A percentile compares a stretch with the other conserved stretches of the same genome.
These are phyloP conservation scores for Cladosporium velox DNA, from an alignment of 2,329 filamentous ascomycete species.

Conservation along the genomic window DNA sequence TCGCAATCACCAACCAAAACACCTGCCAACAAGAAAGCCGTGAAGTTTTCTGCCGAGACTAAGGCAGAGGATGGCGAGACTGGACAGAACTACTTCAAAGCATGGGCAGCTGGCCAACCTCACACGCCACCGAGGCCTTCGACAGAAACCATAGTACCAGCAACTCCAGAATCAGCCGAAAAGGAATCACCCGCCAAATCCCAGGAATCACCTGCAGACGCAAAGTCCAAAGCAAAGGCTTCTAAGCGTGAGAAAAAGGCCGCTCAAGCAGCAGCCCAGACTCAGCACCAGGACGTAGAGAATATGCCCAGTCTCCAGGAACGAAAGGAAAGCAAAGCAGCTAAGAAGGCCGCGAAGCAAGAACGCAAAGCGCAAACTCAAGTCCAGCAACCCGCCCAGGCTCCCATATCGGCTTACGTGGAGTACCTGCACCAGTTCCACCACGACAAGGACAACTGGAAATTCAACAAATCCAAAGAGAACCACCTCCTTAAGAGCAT, in stretches of 20 bases:
- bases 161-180: conserved; percentile 12
- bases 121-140: conserved; percentile 16
- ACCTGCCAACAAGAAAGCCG: conserved; percentile 52
- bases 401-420: conserved; percentile 59
- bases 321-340: conserved; percentile 12
- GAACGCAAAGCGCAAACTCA: conserved; percentile 17
- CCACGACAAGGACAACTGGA: conserved; percentile 72
- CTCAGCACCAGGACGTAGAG: conserved; percentile 43
- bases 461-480: conserved; percentile 95
- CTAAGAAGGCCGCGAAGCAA: conserved; percentile 19
- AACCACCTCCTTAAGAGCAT: conserved; percentile 80
- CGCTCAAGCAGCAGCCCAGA: conserved; percentile 38
- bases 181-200: background rate
- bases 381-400: background rate
- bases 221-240: conserved; percentile 31
- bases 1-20: conserved; percentile 19
- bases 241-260: conserved; percentile 13
- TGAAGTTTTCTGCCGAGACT: conserved; percentile 65
- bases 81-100: conserved; percentile 53
- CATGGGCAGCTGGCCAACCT: conserved; percentile 42
- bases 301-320: conserved; percentile 14
- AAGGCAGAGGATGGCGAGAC: conserved; percentile 58
- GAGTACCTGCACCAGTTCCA: conserved; percentile 78
- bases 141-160: conserved; percentile 10
- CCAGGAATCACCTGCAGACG: conserved; percentile 29